phyloP scores from a whole-genome alignment of 2,329 filamentous ascomycete genomes.

The Aspergillus sojae region DNA sequence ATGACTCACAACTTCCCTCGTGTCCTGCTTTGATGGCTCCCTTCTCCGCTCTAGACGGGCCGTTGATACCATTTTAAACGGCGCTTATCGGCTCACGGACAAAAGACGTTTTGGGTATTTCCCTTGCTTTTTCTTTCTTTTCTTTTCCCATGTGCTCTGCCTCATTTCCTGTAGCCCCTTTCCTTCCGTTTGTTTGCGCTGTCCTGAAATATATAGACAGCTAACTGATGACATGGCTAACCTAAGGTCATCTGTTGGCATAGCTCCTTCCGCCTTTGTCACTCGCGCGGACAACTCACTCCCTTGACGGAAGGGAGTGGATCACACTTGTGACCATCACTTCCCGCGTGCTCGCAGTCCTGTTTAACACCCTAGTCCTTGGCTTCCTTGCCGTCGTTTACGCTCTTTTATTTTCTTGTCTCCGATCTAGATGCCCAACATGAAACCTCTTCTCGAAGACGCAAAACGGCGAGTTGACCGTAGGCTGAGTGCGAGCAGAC shows the following conservation, averaged over 20 bases:
- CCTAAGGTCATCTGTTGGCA: slow-evolving; percentile 15
- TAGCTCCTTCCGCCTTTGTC: slow-evolving; percentile 7
- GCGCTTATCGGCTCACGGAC: slow-evolving; percentile 17
- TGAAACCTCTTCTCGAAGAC: slow-evolving; percentile 43
- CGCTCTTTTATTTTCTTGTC: slow-evolving; percentile 4
- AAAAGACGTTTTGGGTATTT: slow-evolving; percentile 10
- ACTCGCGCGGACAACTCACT: slow-evolving; percentile 16
- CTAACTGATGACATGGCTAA: slow-evolving; percentile 9
- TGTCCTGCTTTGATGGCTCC: slow-evolving; percentile 16
- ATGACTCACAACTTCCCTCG: slow-evolving; percentile 13
- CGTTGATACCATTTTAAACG: slow-evolving; percentile 7
- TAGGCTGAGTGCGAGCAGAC: slow-evolving; percentile 46
- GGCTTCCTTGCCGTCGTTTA: neutral
- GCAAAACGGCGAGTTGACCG: slow-evolving; percentile 46
- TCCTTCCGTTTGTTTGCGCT: slow-evolving; percentile 2
- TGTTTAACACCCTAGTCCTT: slow-evolving; percentile 1
- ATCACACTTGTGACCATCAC: slow-evolving; percentile 15
- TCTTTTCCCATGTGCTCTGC: neutral
- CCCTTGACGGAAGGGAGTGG: slow-evolving; percentile 8
- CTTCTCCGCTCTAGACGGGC: slow-evolving; percentile 1
- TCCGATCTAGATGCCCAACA: slow-evolving; percentile 18
- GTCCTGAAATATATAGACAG: neutral
- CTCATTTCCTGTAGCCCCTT: neutral
- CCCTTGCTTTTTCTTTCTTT: neutral
- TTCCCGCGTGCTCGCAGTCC: slow-evolving; percentile 6